These are phyloP conservation scores for Novymonas esmeraldas DNA, from an alignment of 208 protist genomes.

Conservation along the genomic window DNA sequence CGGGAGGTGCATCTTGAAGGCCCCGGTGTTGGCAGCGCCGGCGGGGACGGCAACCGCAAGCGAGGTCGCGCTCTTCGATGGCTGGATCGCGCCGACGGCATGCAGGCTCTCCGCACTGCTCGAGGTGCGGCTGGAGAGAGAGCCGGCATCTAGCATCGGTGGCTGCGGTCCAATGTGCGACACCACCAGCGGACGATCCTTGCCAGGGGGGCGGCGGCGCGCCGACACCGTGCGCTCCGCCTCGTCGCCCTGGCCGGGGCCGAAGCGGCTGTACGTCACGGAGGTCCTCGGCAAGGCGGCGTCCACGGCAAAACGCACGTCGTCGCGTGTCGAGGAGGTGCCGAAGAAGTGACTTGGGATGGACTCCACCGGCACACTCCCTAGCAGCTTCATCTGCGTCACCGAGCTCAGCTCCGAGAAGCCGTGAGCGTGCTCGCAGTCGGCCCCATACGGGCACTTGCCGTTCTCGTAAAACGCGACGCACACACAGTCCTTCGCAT, in stretches of 20 bases:
- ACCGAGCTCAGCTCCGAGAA: constrained; percentile 58
- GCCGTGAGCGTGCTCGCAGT: constrained; percentile 77
- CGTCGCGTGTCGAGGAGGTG: neutral
- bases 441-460: constrained; percentile 54
- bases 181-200: constrained; percentile 25
- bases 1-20: constrained; percentile 69
- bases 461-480: constrained; percentile 72
- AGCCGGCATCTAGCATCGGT: constrained; percentile 18
- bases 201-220: constrained; percentile 24
- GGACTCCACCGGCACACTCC: constrained; percentile 48
- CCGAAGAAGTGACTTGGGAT: constrained; percentile 72
- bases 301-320: neutral
- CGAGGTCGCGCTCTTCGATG: constrained; percentile 14
- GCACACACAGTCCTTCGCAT: constrained; percentile 67
- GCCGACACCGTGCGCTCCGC: constrained; percentile 25
- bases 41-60: constrained; percentile 1
- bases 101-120: constrained; percentile 30
- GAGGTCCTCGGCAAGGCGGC: constrained; percentile 35
- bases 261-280: constrained; percentile 52
- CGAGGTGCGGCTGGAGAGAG: constrained; percentile 40
- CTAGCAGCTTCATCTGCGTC: constrained; percentile 64
- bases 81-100: neutral
- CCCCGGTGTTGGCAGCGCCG: neutral
- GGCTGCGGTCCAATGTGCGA: constrained; percentile 24
- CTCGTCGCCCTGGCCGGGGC: constrained; percentile 20